These are phyloP conservation scores for Trypanosoma cruzi DNA, from an alignment of 208 protist species.

Conservation along the genomic window DNA sequence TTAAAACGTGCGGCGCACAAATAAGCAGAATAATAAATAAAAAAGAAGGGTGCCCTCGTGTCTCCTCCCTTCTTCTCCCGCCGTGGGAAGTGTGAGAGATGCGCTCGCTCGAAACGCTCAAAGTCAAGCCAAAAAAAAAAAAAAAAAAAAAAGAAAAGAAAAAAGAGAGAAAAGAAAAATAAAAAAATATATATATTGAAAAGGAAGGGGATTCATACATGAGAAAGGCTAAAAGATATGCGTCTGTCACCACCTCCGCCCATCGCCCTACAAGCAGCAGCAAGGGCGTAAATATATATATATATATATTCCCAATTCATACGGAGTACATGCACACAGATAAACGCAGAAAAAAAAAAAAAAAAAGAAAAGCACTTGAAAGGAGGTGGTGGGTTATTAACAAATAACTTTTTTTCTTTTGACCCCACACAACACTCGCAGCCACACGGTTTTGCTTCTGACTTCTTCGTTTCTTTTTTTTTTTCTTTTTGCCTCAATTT, in stretches of 20 bases:
- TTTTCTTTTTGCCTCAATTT: neutral
- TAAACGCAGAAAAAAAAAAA: neutral
- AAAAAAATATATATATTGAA: too few species aligned
- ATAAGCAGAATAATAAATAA: neutral
- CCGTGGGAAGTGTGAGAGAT: neutral
- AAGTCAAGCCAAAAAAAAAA: conserved; percentile 6
- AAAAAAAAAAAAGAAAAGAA: conserved; percentile 13
- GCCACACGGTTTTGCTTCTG: neutral
- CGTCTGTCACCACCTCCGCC: neutral
- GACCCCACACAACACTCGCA: neutral
- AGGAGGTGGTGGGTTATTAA: too few species aligned
- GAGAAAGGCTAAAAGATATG: neutral
- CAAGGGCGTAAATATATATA: too few species aligned
- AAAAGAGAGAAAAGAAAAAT: conserved; percentile 6
- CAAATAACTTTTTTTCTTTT: too few species aligned
- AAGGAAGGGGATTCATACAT: too few species aligned
- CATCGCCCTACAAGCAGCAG: neutral
- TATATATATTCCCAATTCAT: neutral
- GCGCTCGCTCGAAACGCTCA: neutral
- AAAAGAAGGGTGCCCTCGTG: too few species aligned
- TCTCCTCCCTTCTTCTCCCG: neutral
- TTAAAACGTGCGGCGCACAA: neutral
- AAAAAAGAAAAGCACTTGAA: neutral
- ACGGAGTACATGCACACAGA: neutral
- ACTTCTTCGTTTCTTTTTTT: conserved; percentile 14